A percentile compares a stretch with the other conserved stretches of the same genome.
Evolutionary conservation across 139 green algal species (phyloP).

Genomic region (Chlorella sp.): DNA sequence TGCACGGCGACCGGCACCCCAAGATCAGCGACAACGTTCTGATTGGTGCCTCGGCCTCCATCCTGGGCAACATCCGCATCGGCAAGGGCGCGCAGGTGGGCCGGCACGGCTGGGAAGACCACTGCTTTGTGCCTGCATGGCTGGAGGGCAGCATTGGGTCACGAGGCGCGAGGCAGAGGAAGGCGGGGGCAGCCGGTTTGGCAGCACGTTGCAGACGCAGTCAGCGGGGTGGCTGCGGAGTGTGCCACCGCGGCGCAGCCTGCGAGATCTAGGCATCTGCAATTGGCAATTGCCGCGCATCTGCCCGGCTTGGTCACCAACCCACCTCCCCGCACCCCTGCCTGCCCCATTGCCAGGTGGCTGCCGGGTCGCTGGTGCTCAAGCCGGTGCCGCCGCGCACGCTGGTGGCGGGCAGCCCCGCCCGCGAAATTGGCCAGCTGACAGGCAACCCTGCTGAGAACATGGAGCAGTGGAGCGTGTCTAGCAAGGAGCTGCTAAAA

Average conservation of each 20-base stretch:
- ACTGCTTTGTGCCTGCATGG: no score
- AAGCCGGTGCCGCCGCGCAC: conserved; percentile 82
- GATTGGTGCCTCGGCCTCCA: conserved; percentile 88
- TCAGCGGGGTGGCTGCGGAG: no score
- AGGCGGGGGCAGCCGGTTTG: no score
- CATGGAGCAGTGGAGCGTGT: conserved; percentile 47
- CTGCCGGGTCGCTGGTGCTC: conserved; percentile 88
- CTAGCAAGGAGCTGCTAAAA: conserved; percentile 6
- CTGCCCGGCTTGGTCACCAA: neutral
- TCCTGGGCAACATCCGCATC: conserved; percentile 96
- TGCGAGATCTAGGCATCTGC: no score
- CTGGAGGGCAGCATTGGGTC: no score
- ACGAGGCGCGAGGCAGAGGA: no score
- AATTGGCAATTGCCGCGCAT: no score
- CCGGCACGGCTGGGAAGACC: no score
- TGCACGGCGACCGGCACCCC: conserved; percentile 93
- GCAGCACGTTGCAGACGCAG: no score
- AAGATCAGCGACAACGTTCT: conserved; percentile 93
- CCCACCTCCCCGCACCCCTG: neutral
- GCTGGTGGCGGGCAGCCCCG: conserved; percentile 90
- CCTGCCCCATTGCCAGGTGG: conserved; percentile 51
- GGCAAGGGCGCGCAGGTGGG: conserved; percentile 81
- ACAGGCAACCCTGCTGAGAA: conserved; percentile 40
- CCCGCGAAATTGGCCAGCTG: conserved; percentile 75
- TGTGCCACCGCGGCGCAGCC: no score